Evolutionary conservation across 2,329 filamentous ascomycete species (phyloP).

Genomic region (Diaporthe longicolla): DNA sequence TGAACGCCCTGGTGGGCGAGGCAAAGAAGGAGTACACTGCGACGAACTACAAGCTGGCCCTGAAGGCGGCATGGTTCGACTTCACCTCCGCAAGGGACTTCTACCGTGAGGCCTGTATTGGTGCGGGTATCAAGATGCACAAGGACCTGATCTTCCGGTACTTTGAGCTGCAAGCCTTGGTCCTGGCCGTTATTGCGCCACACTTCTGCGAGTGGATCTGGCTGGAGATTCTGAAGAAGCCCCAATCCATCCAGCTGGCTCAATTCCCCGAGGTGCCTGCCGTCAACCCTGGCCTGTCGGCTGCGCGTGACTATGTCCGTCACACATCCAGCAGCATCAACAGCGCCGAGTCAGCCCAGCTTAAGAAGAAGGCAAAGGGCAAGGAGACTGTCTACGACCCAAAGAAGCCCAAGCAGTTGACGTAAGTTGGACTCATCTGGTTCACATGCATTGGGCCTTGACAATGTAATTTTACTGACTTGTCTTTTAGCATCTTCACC

Average conservation of each 20-base stretch:
- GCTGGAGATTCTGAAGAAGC: slow-evolving; percentile 88
- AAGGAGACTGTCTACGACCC: slow-evolving; percentile 89
- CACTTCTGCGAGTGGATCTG: slow-evolving; percentile 97
- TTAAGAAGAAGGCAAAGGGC: slow-evolving; percentile 94
- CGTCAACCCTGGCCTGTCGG: slow-evolving; percentile 77
- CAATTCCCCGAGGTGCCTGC: slow-evolving; percentile 79
- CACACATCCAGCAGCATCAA: slow-evolving; percentile 83
- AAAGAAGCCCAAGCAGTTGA: slow-evolving; percentile 91
- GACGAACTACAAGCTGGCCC: slow-evolving; percentile 87
- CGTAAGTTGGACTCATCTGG: slow-evolving; percentile 49
- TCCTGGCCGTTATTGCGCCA: slow-evolving; percentile 87
- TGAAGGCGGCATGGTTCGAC: slow-evolving; percentile 91
- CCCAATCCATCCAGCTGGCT: slow-evolving; percentile 82
- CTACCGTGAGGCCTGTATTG: slow-evolving; percentile 86
- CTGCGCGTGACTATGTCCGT: slow-evolving; percentile 79
- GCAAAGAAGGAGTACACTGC: slow-evolving; percentile 83
- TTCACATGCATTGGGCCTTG: neutral
- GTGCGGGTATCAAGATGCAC: slow-evolving; percentile 88
- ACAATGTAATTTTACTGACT: slow-evolving; percentile 10
- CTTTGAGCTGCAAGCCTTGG: slow-evolving; percentile 86
- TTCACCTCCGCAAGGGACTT: slow-evolving; percentile 89
- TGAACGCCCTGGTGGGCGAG: slow-evolving; percentile 86
- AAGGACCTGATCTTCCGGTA: slow-evolving; percentile 83
- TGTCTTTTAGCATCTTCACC: slow-evolving; percentile 72
- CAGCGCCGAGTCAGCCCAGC: slow-evolving; percentile 84